phyloP scores from a whole-genome alignment of 495 filamentous ascomycete species.

The Aspergillus bertholletiae region DNA sequence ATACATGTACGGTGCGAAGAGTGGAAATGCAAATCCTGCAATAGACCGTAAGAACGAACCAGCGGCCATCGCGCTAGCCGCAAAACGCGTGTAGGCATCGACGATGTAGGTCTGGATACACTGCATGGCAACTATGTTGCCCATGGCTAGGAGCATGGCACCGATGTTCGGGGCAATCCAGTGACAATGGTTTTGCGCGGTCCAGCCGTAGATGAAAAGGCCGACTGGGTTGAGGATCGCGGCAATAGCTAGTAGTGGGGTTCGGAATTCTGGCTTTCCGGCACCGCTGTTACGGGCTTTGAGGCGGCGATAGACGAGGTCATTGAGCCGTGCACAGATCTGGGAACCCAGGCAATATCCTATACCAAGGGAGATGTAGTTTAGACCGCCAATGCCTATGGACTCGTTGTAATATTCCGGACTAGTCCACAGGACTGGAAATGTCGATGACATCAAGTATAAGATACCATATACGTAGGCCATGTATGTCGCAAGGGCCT shows the following conservation, averaged over 20 bases:
- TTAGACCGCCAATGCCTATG: conserved; percentile 60
- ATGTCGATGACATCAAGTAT: conserved; percentile 69
- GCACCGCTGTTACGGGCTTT: conserved; percentile 55
- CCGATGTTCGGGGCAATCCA: conserved; percentile 77
- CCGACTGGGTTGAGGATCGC: conserved; percentile 59
- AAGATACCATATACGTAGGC: conserved; percentile 69
- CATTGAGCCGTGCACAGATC: conserved; percentile 60
- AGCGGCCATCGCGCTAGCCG: conserved; percentile 69
- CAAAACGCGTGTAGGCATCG: conserved; percentile 72
- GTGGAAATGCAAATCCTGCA: conserved; percentile 72
- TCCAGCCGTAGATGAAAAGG: conserved; percentile 72
- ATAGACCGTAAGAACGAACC: conserved; percentile 62
- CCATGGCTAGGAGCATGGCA: conserved; percentile 52
- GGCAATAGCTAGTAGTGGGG: conserved; percentile 59
- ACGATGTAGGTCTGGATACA: conserved; percentile 72
- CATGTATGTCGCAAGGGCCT: conserved; percentile 59
- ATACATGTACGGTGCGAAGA: conserved; percentile 70
- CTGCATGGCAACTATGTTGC: conserved; percentile 64
- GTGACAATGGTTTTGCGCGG: conserved; percentile 55
- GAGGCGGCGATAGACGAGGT: conserved; percentile 59
- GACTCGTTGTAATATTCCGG: conserved; percentile 54
- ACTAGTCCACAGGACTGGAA: conserved; percentile 59
- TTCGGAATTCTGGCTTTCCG: conserved; percentile 64
- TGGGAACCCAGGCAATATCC: conserved; percentile 68
- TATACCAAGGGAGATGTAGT: conserved; percentile 66